phyloP scores from a whole-genome alignment of 208 protist genomes.

The Wallacemonas rigidus region DNA sequence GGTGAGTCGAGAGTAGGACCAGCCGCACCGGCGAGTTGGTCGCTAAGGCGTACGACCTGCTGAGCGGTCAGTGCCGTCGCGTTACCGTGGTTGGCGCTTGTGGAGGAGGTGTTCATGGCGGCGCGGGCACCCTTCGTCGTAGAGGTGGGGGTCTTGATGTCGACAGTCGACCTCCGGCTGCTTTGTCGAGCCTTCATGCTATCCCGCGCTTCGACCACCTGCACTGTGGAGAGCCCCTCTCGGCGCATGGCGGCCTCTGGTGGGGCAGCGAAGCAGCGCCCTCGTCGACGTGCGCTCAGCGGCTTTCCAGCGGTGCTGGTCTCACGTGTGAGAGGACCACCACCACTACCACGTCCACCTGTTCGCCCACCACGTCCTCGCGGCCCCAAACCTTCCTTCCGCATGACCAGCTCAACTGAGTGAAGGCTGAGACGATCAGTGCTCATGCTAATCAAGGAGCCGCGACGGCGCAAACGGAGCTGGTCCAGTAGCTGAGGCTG shows the following conservation, averaged over 20 bases:
- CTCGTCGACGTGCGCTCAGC: background rate
- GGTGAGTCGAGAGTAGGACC: conserved; percentile 5
- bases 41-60: background rate
- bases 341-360: conserved; percentile 1
- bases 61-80: background rate
- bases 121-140: background rate
- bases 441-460: conserved; percentile 19
- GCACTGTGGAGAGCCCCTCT: conserved; percentile 2
- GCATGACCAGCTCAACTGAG: conserved; percentile 1
- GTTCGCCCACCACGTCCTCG: background rate
- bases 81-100: background rate
- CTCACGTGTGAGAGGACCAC: background rate
- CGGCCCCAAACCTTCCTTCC: background rate
- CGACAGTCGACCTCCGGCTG: background rate
- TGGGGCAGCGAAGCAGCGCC: conserved; percentile 9
- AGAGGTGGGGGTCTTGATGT: background rate
- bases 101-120: background rate
- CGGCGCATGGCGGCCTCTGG: conserved; percentile 9
- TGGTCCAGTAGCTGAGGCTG: conserved; percentile 10
- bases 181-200: background rate
- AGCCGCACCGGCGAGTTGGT: background rate
- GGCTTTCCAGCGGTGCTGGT: background rate
- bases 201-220: background rate
- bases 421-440: background rate
- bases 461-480: conserved; percentile 4